Percentiles rank a stretch among this genome's conserved stretches.
These are phyloP conservation scores for Striga asiatica DNA, from an alignment of 257 asterid species.

Conservation along the genomic window DNA sequence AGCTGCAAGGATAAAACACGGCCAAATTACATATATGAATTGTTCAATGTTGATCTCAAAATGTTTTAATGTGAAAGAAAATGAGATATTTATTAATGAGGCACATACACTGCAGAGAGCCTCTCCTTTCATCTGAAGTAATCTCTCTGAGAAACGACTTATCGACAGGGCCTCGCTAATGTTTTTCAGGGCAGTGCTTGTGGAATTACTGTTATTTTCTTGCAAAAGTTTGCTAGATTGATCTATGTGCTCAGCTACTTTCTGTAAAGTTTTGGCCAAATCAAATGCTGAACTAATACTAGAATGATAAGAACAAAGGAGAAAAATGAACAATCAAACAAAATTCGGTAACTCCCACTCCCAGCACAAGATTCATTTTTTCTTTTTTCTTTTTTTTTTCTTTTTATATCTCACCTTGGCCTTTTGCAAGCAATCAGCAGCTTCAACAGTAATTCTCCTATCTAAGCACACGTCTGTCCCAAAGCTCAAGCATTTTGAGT, in stretches of 20 bases:
- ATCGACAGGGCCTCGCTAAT: slow-evolving; percentile 53
- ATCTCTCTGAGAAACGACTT: slow-evolving; percentile 68
- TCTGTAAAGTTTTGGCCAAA: slow-evolving; percentile 34
- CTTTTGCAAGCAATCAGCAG: slow-evolving; percentile 74
- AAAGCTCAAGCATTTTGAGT: slow-evolving; percentile 47
- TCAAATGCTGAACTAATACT: slow-evolving; percentile 9
- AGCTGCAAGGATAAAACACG: slow-evolving; percentile 31
- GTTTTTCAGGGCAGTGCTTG: slow-evolving; percentile 39
- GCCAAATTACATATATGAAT: slow-evolving; percentile 5
- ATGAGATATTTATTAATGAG: slow-evolving; percentile 7
- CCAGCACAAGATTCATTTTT: not conserved
- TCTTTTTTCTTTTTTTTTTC: no score
- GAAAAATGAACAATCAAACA: not conserved
- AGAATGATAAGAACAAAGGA: not conserved
- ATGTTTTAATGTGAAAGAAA: slow-evolving; percentile 8
- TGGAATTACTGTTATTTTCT: slow-evolving; percentile 51
- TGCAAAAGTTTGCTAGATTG: slow-evolving; percentile 46
- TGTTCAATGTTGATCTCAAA: not conserved
- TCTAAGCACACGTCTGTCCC: slow-evolving; percentile 54
- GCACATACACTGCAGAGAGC: slow-evolving; percentile 62
- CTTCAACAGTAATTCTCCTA: slow-evolving; percentile 77
- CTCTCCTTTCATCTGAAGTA: slow-evolving; percentile 84
- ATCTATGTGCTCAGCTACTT: slow-evolving; percentile 42
- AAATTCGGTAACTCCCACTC: not conserved
- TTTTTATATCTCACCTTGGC: slow-evolving; percentile 63